phyloP scores from a whole-genome alignment of 805 yeast species.

The Lachancea sp. region DNA sequence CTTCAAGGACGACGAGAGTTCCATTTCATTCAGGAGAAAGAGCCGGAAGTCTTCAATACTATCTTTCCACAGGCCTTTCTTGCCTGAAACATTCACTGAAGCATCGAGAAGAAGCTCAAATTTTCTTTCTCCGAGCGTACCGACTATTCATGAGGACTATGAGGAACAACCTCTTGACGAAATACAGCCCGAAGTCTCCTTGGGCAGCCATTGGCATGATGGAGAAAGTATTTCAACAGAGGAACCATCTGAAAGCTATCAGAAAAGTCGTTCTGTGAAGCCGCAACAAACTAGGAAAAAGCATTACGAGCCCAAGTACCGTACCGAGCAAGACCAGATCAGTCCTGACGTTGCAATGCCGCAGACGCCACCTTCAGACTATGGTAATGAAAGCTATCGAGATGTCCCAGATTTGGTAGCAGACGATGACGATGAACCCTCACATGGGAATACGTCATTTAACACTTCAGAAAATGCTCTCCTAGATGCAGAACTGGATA shows the following conservation, averaged over 20 bases:
- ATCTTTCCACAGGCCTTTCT: neutral
- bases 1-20: slow-evolving; percentile 44
- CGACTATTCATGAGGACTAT: slow-evolving; percentile 4
- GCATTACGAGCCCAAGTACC: slow-evolving; percentile 4
- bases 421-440: slow-evolving; percentile 74
- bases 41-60: slow-evolving; percentile 22
- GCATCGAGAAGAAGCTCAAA: slow-evolving; percentile 5
- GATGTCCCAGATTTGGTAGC: slow-evolving; percentile 69
- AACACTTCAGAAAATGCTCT: slow-evolving; percentile 32
- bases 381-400: slow-evolving; percentile 35
- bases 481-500: slow-evolving; percentile 26
- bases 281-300: neutral
- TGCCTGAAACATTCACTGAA: slow-evolving; percentile 2
- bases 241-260: neutral
- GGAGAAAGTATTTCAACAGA: neutral
- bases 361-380: slow-evolving; percentile 12
- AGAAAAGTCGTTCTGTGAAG: neutral
- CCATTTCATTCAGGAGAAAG: slow-evolving; percentile 13
- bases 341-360: slow-evolving; percentile 1
- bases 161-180: slow-evolving; percentile 14
- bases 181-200: neutral
- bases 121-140: slow-evolving; percentile 3
- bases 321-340: slow-evolving; percentile 5
- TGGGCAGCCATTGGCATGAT: neutral
- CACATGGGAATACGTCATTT: slow-evolving; percentile 25